Evolutionary conservation across 2,329 filamentous ascomycete species (phyloP), one percentile per base, ranked within the genome.

Genomic region (Monosporascus sp.): DNA sequence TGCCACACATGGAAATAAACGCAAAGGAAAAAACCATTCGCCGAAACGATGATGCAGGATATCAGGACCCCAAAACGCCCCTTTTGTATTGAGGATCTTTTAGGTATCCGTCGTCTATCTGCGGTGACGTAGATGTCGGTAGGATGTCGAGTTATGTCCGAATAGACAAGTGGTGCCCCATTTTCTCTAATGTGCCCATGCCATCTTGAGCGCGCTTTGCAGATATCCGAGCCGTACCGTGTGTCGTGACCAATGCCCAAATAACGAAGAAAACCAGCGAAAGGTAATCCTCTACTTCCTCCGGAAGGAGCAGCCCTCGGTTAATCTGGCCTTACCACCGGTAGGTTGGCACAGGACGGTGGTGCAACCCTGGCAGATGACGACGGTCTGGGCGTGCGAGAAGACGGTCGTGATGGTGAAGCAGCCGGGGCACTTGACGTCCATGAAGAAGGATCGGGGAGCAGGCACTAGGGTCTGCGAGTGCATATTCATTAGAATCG

Each of bases 381-480:
- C 94, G 76, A 99, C 94, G 75, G 94, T 99, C 85, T 99, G 94
- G 78, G 94, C 94, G 85, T 99, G 94, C 62, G 93, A 97, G 90
- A 97, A 99, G 80, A 99, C 94, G 77, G 94, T 99, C 78, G 94
- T 99, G 86, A 99, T 99, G 78, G 92, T 97, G 88, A 97, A 99
- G 90, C 94, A 99, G 72, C 94, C 94, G 76, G 94, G 94, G 89
- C 94, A 99, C 89, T 99, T 99, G 84, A 99, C 94, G 76, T 99
- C 94, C 94, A 99, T 99, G 90, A 99, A 99, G 89, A 97, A 99
- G 67, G 93, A 97, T 77, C 94, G 90, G 71, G 94, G 94, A 65
- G 85, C 88, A 71, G 94, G 94, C 74, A 99, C 94, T 70, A 99
- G 89, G 67, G 84, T 91, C 91, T 95, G 66, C 59, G 51, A 17